Evolutionary conservation across 2,329 filamentous ascomycete species (phyloP).

Genomic region (Knufia petricola): DNA sequence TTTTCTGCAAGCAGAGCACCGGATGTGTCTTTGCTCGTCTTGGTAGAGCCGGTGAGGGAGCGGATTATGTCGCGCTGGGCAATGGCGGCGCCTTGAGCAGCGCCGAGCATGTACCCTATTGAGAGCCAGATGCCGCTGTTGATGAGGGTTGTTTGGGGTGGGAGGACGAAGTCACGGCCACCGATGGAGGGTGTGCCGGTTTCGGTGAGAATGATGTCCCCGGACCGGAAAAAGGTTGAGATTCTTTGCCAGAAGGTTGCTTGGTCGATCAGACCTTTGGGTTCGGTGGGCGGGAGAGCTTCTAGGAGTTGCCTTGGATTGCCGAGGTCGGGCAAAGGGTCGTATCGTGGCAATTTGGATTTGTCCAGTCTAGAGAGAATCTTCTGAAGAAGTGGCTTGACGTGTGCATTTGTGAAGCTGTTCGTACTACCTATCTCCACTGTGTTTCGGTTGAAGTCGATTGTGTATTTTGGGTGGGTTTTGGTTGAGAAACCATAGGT

Average conservation of each 20-base stretch:
- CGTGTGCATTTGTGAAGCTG: constrained; percentile 61
- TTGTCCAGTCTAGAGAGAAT: constrained; percentile 50
- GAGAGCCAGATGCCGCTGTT: constrained; percentile 49
- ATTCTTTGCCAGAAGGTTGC: constrained; percentile 52
- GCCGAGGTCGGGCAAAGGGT: constrained; percentile 30
- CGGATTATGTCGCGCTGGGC: constrained; percentile 41
- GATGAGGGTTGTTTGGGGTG: constrained; percentile 40
- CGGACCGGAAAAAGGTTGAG: constrained; percentile 42
- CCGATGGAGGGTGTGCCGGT: constrained; percentile 52
- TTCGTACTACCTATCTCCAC: constrained; percentile 60
- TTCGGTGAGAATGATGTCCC: constrained; percentile 49
- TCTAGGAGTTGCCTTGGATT: constrained; percentile 42
- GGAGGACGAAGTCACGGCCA: constrained; percentile 42
- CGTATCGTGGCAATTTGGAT: constrained; percentile 24
- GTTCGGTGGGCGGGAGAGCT: constrained; percentile 37
- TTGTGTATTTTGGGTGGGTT: constrained; percentile 39
- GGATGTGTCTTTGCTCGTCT: constrained; percentile 39
- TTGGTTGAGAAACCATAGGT: constrained; percentile 27
- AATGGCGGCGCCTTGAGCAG: constrained; percentile 46
- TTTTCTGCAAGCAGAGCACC: constrained; percentile 36
- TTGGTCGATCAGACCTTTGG: constrained; percentile 44
- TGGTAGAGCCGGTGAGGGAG: constrained; percentile 32
- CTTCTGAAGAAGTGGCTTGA: constrained; percentile 68
- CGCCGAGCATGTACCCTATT: constrained; percentile 53
- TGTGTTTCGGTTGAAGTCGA: constrained; percentile 69